These are phyloP conservation scores for Curvularia lunata DNA, from an alignment of 2,329 filamentous ascomycete species.

Conservation along the genomic window DNA sequence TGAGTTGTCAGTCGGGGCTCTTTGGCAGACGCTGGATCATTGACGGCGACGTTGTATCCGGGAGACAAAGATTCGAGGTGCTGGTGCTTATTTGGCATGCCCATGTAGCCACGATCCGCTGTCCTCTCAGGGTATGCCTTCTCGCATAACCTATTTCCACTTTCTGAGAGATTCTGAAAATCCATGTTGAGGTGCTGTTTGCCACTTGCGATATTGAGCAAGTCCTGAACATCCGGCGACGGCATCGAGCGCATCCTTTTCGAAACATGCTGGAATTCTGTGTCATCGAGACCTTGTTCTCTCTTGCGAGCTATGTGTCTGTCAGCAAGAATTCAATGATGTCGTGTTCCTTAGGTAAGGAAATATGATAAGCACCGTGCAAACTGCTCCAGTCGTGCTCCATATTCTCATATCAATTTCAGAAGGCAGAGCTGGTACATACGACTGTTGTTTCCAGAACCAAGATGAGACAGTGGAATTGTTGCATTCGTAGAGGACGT, in stretches of 20 bases:
- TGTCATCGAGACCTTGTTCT: conserved; percentile 2
- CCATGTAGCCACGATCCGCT: background rate
- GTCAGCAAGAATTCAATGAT: background rate
- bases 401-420: background rate
- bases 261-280: conserved; percentile 2
- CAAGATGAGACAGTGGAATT: background rate
- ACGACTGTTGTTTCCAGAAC: conserved; percentile 9
- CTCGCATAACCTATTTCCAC: conserved; percentile 9
- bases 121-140: conserved; percentile 17
- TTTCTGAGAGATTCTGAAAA: conserved; percentile 5
- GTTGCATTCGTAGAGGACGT: conserved; percentile 11
- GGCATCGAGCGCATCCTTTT: conserved; percentile 24
- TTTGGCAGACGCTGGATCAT: background rate
- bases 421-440: background rate
- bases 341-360: background rate
- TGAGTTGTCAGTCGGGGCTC: conserved; percentile 4
- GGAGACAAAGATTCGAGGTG: conserved; percentile 20
- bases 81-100: background rate
- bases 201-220: background rate
- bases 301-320: conserved; percentile 1
- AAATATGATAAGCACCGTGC: background rate
- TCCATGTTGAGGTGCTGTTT: background rate
- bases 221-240: conserved; percentile 3
- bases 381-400: too few relatives aligned
- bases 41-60: conserved; percentile 12